Percentiles rank a stretch among this genome's conserved stretches.
phyloP scores from a whole-genome alignment of 2,329 filamentous ascomycete species.

The Talaromyces sp. region DNA sequence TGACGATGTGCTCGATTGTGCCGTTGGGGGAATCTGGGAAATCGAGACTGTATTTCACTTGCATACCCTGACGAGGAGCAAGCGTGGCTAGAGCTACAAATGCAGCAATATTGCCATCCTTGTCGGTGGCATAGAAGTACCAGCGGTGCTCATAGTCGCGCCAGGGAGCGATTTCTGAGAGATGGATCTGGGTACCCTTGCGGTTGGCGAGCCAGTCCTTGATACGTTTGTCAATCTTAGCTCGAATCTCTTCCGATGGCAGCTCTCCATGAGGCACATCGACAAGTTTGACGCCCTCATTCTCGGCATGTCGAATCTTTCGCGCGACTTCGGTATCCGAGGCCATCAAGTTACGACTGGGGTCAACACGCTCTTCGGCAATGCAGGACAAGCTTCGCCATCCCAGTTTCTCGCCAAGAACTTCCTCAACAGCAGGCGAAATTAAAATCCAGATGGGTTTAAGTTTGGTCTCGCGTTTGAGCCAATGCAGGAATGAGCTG shows the following conservation, averaged over 20 bases:
- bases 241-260: constrained; percentile 63
- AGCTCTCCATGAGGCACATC: constrained; percentile 65
- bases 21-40: constrained; percentile 85
- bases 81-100: constrained; percentile 83
- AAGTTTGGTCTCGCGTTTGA: constrained; percentile 67
- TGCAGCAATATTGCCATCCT: constrained; percentile 67
- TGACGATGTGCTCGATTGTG: constrained; percentile 79
- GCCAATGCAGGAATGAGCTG: constrained; percentile 68
- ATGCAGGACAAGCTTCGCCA: constrained; percentile 89
- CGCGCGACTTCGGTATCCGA: constrained; percentile 64
- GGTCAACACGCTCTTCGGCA: constrained; percentile 82
- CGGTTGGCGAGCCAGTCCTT: constrained; percentile 75
- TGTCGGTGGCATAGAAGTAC: constrained; percentile 77
- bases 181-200: constrained; percentile 81
- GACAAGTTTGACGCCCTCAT: constrained; percentile 76
- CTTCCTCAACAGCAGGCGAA: constrained; percentile 72
- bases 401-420: constrained; percentile 73
- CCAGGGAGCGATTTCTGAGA: constrained; percentile 89
- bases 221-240: constrained; percentile 69
- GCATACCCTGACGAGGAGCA: constrained; percentile 77
- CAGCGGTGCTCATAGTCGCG: constrained; percentile 76
- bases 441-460: constrained; percentile 88
- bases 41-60: constrained; percentile 94
- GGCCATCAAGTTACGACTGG: constrained; percentile 63
- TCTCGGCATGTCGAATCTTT: constrained; percentile 77